A percentile compares a stretch with the other conserved stretches of the same genome.
Conservation (phyloP, 192 early-diverging fungal genomes). For the Backusella tuberculispora region DNA sequence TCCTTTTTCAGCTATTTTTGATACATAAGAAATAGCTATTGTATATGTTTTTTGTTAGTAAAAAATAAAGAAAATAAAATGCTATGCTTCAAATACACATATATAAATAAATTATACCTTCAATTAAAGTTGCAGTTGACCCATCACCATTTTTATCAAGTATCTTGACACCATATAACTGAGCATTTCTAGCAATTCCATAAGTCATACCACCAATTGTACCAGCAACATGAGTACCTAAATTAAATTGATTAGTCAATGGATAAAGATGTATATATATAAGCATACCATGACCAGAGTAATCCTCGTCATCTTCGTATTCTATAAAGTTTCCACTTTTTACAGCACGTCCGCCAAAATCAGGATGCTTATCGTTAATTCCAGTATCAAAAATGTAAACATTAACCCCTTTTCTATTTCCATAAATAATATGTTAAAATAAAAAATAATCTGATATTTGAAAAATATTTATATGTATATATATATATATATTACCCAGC, state of each 20-base stretch:
- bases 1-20: constrained; percentile 20
- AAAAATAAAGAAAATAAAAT: constrained; percentile 15
- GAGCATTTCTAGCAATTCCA: constrained; percentile 69
- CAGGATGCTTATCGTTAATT: constrained; percentile 47
- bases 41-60: constrained; percentile 4
- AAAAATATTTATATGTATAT: too few species aligned
- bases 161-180: constrained; percentile 63
- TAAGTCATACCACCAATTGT: constrained; percentile 46
- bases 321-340: constrained; percentile 45
- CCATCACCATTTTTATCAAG: constrained; percentile 58
- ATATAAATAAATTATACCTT: constrained; percentile 39
- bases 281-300: constrained; percentile 50
- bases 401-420: constrained; percentile 46
- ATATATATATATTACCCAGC: constrained; percentile 51
- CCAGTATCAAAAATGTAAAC: constrained; percentile 74
- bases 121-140: constrained; percentile 50
- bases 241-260: too few species aligned
- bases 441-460: constrained; percentile 12
- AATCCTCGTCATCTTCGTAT: constrained; percentile 39
- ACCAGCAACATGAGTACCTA: constrained; percentile 38
- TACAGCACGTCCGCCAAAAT: constrained; percentile 54
- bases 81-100: not conserved
- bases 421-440: not conserved
- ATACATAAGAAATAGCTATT: constrained; percentile 28
- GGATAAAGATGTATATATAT: not conserved